Evolutionary conservation across 192 early-diverging fungal species (phyloP), one percentile per base, ranked within the genome.

Genomic region (Paraglomus brasilianum): DNA sequence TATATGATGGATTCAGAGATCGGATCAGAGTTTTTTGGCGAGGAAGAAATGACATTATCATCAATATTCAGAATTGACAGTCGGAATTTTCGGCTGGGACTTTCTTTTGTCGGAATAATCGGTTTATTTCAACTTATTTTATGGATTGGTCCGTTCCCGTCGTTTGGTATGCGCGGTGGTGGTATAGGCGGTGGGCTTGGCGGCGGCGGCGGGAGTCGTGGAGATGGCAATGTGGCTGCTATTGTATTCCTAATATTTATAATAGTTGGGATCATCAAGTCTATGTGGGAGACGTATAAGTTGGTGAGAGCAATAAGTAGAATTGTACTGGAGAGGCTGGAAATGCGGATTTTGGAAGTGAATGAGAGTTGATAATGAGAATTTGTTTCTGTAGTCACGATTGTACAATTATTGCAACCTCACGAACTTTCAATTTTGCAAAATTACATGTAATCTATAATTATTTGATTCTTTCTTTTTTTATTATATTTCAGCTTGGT

Each of bases 81-180:
- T 50, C 45, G 62, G n/a, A 74, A 81, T 45, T 66, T 77, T 62
- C 51, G 66, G 13, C 76, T 75, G 65, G 79, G 79, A 43, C 72
- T 74, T 17, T 59, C 75, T 56, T 75, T 81, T 72, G 79, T 78
- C 21, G 77, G 79, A 43, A 64, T 75, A 14, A 44, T 81, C 57
- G 79, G 79, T 51, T 81, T 81, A 30, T 5, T 81, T n/a, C 79
- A 81, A 62, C 39, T 78, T 15, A 52, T 78, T 14, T 36, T 76
- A 19, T 81, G 76, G 79, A 67, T 75, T 66, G 76, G 79, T 0
- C 76, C 76, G 17, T 41, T 52, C 5, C 68, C 68, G 14, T 76
- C 75, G 21, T 75, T 72, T 6, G 74, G 72, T 17, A 59, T 72
- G 1, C 74, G 72, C 50, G 68, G 75, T 43, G 57, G 72, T 30